Base-by-base conservation (phyloP, 306 rosid species). In the Vachellia collinsii region DNA sequence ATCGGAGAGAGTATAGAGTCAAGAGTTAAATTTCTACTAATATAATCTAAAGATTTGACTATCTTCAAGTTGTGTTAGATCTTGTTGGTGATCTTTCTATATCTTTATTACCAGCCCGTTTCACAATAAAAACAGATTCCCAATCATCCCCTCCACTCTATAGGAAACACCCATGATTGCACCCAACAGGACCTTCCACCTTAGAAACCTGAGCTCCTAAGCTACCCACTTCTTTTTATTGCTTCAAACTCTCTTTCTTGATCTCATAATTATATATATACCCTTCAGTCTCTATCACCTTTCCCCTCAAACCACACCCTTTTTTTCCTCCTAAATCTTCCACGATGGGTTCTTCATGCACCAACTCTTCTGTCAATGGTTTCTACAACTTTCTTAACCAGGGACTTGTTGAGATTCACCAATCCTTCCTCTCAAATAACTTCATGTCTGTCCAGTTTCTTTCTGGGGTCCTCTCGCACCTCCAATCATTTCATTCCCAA, bases 391-490 rank as follows among this genome's bases (percentile, higher is more conserved):
- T 88, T 41, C 88, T 93, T 8, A 83, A 80, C 5, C 92, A 87
- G 44, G 89, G 87, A 70, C 92, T 93, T 77, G 82, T 86, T 79
- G 90, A 91, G 34, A 94, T 93, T 7, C 81, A 90, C 58, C 84
- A 75, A 61, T 79, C 89, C 17, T 81, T 85, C 44, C 76, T 83
- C 77, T 86, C 94, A 0, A 80, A 85, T 41, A 83, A 81, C 58
- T 88, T 93, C 86, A 91, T 91, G 94, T 93, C 98, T 38, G 56
- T 89, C 76, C 91, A 90, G n/a, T 90, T 91, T 86, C 97, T 91
- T 12, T 91, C 90, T 47, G 78, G 87, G 8, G 93, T 88, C 4
- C 85, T 93, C 48, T 91, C 92, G 0, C 85, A 91, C 25, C 94
- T 93, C 9, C 90, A 86, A 63, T 87, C 94, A 63, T 87, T 90